Conservation (phyloP, 306 rosid genomes). For the Trifolium pratense region DNA sequence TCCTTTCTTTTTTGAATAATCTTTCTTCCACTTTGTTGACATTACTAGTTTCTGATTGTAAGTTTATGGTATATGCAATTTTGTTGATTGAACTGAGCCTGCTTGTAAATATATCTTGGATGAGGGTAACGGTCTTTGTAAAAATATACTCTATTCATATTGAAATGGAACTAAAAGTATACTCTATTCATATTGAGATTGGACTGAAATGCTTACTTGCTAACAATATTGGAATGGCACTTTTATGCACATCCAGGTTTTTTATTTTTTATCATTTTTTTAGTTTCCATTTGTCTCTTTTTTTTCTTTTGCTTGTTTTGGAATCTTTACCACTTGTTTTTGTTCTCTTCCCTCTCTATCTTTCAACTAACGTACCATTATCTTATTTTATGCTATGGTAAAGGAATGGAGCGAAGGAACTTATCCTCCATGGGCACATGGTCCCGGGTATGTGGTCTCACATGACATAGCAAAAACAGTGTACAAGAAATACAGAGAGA, state of each 20-base stretch:
- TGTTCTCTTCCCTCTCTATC: not conserved
- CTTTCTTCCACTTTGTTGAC: not conserved
- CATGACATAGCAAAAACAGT: conserved; percentile 78
- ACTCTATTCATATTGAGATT: conserved; percentile 6
- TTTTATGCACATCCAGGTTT: not conserved
- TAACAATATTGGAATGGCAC: conserved; percentile 9
- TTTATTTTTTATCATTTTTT: not conserved
- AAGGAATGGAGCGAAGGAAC: conserved; percentile 89
- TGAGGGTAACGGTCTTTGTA: conserved; percentile 7
- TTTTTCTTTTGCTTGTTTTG: not conserved
- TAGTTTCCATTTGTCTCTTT: not conserved
- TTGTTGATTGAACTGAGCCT: not conserved
- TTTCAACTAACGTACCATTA: conserved; percentile 17
- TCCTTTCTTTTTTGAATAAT: conserved; percentile 19
- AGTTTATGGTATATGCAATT: conserved; percentile 11
- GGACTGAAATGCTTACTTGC: conserved; percentile 12
- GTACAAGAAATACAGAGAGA: conserved; percentile 62
- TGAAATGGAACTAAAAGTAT: not conserved
- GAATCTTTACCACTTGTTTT: not conserved
- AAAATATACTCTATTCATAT: conserved; percentile 8
- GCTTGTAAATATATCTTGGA: not conserved
- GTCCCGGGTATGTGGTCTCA: conserved; percentile 95
- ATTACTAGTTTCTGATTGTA: conserved; percentile 32
- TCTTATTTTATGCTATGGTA: conserved; percentile 40
- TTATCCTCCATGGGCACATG: conserved; percentile 99